phyloP scores from a whole-genome alignment of 352 stramenopile species.

The Phytophthora lateralis region DNA sequence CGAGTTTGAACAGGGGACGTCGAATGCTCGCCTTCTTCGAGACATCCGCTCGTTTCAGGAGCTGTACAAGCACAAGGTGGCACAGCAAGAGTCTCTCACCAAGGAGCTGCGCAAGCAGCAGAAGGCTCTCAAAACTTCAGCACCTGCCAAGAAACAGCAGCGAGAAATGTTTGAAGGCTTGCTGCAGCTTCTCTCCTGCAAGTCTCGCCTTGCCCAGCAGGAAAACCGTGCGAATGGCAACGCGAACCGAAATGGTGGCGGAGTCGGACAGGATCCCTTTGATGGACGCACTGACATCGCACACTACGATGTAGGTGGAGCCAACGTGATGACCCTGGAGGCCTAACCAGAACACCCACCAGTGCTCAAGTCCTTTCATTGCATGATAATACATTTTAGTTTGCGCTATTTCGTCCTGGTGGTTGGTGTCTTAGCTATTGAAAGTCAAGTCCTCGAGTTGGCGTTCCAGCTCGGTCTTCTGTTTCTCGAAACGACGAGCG shows the following conservation, averaged over 20 bases:
- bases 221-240: constrained; percentile 27
- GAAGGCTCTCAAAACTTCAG: constrained; percentile 85
- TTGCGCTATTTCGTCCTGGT: constrained; percentile 9
- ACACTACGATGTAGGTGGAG: constrained; percentile 80
- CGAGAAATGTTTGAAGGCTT: constrained; percentile 87
- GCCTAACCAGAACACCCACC: constrained; percentile 23
- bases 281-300: constrained; percentile 71
- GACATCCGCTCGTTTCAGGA: constrained; percentile 91
- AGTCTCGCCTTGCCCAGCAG: constrained; percentile 61
- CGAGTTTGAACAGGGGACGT: constrained; percentile 84
- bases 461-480: constrained; percentile 54
- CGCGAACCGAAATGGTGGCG: constrained; percentile 15
- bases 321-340: constrained; percentile 87
- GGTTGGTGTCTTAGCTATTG: constrained; percentile 12
- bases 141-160: constrained; percentile 78
- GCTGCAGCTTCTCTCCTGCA: constrained; percentile 78
- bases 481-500: constrained; percentile 42
- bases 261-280: constrained; percentile 49
- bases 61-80: constrained; percentile 92
- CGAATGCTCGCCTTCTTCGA: constrained; percentile 62
- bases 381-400: constrained; percentile 24
- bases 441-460: constrained; percentile 47
- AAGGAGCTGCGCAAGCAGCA: constrained; percentile 93
- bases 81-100: constrained; percentile 89
- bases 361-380: constrained; percentile 1